Evolutionary conservation across 257 asterid genomes (phyloP).

Genomic region (Solanum infundibuliforme): DNA sequence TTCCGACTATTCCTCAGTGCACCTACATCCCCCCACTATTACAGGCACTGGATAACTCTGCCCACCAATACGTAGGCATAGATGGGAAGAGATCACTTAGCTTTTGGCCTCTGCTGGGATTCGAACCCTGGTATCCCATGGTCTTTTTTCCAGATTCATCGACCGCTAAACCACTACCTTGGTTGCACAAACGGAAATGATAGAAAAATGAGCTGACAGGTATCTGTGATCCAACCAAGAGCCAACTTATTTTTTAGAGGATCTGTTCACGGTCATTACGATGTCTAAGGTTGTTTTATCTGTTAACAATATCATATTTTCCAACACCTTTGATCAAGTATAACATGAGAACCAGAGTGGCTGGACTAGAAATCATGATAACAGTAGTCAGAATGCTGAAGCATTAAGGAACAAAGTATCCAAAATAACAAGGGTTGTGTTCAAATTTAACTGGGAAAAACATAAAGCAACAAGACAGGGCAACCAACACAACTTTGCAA

Average conservation of each 20-base stretch:
- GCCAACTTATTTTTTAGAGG: background rate
- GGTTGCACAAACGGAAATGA: background rate
- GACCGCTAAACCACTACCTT: background rate
- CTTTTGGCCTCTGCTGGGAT: background rate
- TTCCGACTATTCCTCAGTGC: background rate
- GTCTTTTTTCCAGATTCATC: background rate
- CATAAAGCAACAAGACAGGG: background rate
- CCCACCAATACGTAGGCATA: background rate
- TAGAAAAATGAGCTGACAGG: background rate
- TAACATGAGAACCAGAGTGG: background rate
- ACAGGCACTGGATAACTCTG: background rate
- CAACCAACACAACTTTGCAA: background rate
- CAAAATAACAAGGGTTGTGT: background rate
- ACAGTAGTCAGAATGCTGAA: background rate
- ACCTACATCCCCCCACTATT: background rate
- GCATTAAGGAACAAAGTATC: background rate
- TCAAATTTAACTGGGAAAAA: background rate
- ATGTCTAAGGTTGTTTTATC: background rate
- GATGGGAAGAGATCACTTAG: background rate
- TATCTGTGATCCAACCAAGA: background rate
- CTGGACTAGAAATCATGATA: background rate
- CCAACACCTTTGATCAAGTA: background rate
- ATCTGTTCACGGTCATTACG: background rate
- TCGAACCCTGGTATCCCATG: background rate
- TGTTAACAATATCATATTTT: background rate